Evolutionary conservation across 768 basidiomycete species (phyloP).

Genomic region (Russula dissimulans): DNA sequence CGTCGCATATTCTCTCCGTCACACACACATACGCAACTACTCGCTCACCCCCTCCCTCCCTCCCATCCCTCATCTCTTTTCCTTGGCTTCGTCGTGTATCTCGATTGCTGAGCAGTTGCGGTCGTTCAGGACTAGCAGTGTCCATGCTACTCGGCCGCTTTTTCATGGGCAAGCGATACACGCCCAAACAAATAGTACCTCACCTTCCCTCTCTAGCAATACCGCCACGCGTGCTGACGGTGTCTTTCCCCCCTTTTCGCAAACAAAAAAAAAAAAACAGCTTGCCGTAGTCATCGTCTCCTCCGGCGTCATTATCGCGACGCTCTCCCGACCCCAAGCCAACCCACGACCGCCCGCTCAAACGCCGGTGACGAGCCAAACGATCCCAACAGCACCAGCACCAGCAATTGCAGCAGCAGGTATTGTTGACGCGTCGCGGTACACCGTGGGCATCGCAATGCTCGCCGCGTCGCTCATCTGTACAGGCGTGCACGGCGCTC

Average conservation of each 20-base stretch:
- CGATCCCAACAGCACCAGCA: background rate
- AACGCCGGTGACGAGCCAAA: background rate
- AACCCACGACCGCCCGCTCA: slow-evolving; percentile 28
- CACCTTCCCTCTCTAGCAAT: background rate
- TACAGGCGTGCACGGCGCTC: slow-evolving; percentile 56
- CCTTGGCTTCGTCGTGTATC: too few species aligned
- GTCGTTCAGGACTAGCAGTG: slow-evolving; percentile 14
- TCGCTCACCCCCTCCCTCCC: too few species aligned
- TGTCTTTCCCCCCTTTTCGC: background rate
- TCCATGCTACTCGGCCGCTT: slow-evolving; percentile 19
- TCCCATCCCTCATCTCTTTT: background rate
- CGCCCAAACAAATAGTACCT: background rate
- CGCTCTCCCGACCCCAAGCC: slow-evolving; percentile 47
- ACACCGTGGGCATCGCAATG: slow-evolving; percentile 60
- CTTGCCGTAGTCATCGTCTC: slow-evolving; percentile 59
- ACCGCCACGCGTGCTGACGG: background rate
- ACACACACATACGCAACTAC: too few species aligned
- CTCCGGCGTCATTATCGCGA: slow-evolving; percentile 61
- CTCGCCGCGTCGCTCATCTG: slow-evolving; percentile 57
- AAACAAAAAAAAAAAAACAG: slow-evolving; percentile 27
- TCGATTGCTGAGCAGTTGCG: background rate
- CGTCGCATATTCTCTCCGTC: background rate
- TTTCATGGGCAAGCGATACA: slow-evolving; percentile 16
- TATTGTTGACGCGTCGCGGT: slow-evolving; percentile 28
- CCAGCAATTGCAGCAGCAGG: background rate